phyloP scores from a whole-genome alignment of 208 protist species.

The Wallacemonas sp. region DNA sequence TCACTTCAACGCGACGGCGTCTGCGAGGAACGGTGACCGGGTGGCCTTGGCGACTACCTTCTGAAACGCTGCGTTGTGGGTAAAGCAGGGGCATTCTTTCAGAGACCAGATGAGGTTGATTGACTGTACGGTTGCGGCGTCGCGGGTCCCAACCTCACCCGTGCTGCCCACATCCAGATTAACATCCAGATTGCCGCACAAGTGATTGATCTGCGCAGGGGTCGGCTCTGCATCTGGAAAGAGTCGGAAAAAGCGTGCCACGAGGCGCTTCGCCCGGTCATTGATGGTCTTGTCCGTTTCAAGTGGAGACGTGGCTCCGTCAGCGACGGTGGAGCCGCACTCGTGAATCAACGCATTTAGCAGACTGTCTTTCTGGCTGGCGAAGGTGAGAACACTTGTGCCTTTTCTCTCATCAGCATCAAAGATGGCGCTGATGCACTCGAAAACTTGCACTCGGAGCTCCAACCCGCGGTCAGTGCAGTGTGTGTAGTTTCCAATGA shows the following conservation, averaged over 20 bases:
- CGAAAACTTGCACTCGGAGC: constrained; percentile 92
- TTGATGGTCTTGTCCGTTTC: constrained; percentile 50
- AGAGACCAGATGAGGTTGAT: constrained; percentile 2
- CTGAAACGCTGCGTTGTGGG: constrained; percentile 37
- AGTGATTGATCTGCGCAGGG: constrained; percentile 16
- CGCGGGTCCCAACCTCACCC: neutral
- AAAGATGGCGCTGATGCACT: constrained; percentile 90
- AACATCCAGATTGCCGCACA: constrained; percentile 41
- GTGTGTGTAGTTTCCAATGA: constrained; percentile 94
- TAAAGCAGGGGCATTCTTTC: constrained; percentile 21
- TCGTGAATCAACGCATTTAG: constrained; percentile 38
- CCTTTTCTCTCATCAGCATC: constrained; percentile 18
- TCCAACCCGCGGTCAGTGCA: constrained; percentile 92
- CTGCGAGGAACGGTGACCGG: constrained; percentile 24
- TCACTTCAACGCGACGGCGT: constrained; percentile 16
- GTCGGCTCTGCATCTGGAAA: constrained; percentile 25
- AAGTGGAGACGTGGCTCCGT: neutral
- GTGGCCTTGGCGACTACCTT: constrained; percentile 22
- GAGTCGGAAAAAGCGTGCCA: constrained; percentile 45
- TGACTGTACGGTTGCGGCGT: neutral
- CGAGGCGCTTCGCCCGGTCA: constrained; percentile 35
- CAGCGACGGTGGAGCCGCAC: constrained; percentile 29
- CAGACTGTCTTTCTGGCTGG: constrained; percentile 33
- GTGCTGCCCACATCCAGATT: constrained; percentile 23
- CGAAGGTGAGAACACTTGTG: constrained; percentile 42